phyloP scores from a whole-genome alignment of 805 yeast genomes.

The Saccharomycopsis capsularis region DNA sequence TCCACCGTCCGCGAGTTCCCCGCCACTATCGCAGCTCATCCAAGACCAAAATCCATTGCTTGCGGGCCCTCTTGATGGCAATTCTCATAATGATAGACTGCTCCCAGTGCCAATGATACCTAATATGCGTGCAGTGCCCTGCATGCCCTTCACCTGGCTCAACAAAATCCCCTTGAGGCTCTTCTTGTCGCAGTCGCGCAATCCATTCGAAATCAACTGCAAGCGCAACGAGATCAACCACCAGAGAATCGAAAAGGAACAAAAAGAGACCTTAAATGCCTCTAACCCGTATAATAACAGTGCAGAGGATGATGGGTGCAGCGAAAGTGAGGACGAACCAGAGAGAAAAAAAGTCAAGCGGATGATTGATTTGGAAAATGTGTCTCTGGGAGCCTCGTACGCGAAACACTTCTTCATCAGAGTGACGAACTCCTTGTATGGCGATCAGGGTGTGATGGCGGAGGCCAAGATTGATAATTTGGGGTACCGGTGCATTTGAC shows the following conservation, averaged over 20 bases:
- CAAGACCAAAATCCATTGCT: too few species aligned
- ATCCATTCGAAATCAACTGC: constrained; percentile 32
- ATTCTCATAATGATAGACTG: too few species aligned
- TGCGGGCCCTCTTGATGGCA: too few species aligned
- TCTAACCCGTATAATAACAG: background rate
- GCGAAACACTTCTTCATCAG: constrained; percentile 14
- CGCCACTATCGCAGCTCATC: too few species aligned
- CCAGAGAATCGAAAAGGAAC: background rate
- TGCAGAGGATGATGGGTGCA: too few species aligned
- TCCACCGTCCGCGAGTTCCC: background rate
- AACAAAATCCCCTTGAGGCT: constrained; percentile 45
- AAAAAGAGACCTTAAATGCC: background rate
- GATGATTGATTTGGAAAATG: background rate
- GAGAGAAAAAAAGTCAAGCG: too few species aligned
- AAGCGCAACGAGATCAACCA: constrained; percentile 18
- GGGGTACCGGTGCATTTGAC: constrained; percentile 14
- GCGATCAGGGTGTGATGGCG: background rate
- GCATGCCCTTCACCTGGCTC: constrained; percentile 48
- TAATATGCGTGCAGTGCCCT: too few species aligned
- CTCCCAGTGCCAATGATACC: too few species aligned
- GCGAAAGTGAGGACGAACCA: too few species aligned
- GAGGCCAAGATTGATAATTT: constrained; percentile 8
- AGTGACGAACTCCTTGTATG: constrained; percentile 12
- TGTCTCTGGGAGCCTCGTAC: background rate
- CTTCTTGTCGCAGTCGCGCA: constrained; percentile 36